Evolutionary conservation across 139 green algal genomes (phyloP).

Genomic region (Coelastrella sp.): DNA sequence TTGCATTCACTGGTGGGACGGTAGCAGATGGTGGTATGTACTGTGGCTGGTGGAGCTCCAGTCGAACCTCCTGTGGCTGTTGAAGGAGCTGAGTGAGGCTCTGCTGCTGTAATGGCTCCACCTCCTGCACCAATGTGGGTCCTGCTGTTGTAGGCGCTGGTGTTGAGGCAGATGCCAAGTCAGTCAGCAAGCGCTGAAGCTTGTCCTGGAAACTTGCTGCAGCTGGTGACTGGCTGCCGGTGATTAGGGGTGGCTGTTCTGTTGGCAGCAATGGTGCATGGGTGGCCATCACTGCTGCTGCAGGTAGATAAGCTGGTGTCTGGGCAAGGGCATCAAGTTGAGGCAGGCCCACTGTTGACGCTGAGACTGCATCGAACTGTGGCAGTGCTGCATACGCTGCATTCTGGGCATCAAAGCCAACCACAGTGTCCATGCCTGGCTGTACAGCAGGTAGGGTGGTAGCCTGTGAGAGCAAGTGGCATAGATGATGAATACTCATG

Average conservation of each 20-base stretch:
- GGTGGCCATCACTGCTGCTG: no score
- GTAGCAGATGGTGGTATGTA: not conserved
- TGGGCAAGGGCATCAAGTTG: not conserved
- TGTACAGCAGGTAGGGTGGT: no score
- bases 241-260: no score
- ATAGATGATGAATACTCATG: no score
- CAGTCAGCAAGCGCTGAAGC: conserved; percentile 10
- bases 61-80: not conserved
- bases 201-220: no score
- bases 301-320: not conserved
- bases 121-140: conserved; percentile 9
- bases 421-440: not conserved
- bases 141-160: not conserved
- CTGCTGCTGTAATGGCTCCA: not conserved
- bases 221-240: no score
- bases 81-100: not conserved
- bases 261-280: no score
- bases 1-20: not conserved
- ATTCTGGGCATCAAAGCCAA: not conserved
- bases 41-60: not conserved
- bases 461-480: no score
- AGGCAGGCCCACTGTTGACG: not conserved
- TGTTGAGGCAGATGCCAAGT: not conserved
- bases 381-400: not conserved
- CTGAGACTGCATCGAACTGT: not conserved